These are phyloP conservation scores for Cladosporium sphaerospermum DNA, from an alignment of 2,329 filamentous ascomycete genomes.

Conservation along the genomic window DNA sequence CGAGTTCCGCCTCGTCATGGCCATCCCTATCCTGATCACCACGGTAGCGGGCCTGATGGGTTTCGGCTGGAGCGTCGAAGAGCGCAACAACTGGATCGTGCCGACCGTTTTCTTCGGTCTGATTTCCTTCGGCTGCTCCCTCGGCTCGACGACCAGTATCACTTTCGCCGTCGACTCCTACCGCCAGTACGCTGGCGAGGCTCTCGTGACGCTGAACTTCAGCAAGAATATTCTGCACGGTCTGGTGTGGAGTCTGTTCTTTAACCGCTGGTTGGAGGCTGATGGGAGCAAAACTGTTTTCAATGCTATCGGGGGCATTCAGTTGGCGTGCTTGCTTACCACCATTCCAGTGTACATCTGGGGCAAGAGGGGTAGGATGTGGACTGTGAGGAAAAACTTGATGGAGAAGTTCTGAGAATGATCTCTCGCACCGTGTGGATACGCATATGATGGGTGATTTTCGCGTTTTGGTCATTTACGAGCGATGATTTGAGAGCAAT, in stretches of 20 bases:
- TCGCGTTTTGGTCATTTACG: no score
- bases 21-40: constrained; percentile 66
- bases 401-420: constrained; percentile 65
- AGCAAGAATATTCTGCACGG: constrained; percentile 92
- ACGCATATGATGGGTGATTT: no score
- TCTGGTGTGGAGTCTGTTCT: constrained; percentile 80
- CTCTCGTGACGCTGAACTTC: constrained; percentile 89
- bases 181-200: constrained; percentile 86
- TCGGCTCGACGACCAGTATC: constrained; percentile 85
- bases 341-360: constrained; percentile 92
- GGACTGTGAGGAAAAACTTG: constrained; percentile 79
- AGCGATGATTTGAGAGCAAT: neutral
- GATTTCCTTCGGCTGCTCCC: constrained; percentile 83
- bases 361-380: constrained; percentile 86
- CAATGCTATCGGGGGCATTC: constrained; percentile 77
- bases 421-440: no score
- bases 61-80: constrained; percentile 85
- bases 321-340: constrained; percentile 65
- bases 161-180: constrained; percentile 94
- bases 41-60: constrained; percentile 87
- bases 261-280: constrained; percentile 71
- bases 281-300: constrained; percentile 75
- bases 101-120: constrained; percentile 91
- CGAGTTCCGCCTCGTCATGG: constrained; percentile 89
- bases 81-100: constrained; percentile 75